phyloP scores from a whole-genome alignment of 495 filamentous ascomycete species.

The Chaetomium tenue region DNA sequence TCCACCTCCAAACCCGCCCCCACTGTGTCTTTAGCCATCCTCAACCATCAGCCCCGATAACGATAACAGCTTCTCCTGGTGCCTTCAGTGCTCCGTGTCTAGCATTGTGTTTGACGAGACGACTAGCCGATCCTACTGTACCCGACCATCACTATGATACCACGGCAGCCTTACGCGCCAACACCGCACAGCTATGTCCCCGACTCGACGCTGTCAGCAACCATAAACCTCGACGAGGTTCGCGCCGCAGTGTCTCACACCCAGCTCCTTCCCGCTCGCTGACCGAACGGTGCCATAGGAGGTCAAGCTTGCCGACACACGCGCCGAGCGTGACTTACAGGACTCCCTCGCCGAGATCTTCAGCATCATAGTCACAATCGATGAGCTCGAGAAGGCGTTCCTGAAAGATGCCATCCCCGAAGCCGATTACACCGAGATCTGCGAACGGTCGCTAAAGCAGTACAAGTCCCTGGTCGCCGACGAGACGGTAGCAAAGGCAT shows the following conservation, averaged over 20 bases:
- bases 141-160: constrained; percentile 37
- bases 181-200: constrained; percentile 90
- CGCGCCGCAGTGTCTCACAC: constrained; percentile 30
- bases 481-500: constrained; percentile 77
- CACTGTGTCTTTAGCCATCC: background rate
- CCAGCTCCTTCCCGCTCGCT: constrained; percentile 8
- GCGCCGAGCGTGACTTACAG: constrained; percentile 85
- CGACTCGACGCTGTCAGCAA: constrained; percentile 72
- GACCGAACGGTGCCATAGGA: constrained; percentile 60
- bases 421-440: constrained; percentile 91
- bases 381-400: constrained; percentile 95
- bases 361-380: constrained; percentile 92
- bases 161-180: constrained; percentile 71
- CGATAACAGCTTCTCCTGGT: constrained; percentile 13
- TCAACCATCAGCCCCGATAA: background rate
- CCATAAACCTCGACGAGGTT: constrained; percentile 89
- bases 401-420: constrained; percentile 93
- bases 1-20: background rate
- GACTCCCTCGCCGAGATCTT: constrained; percentile 97
- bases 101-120: constrained; percentile 18
- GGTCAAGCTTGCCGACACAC: constrained; percentile 82
- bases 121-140: background rate
- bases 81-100: background rate
- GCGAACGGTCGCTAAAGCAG: constrained; percentile 87
- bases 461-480: constrained; percentile 92